Percentiles rank a stretch among this genome's conserved stretches.
These are phyloP conservation scores for Hawksworthiomyces lignivorus DNA, from an alignment of 2,329 filamentous ascomycete genomes.

Conservation along the genomic window DNA sequence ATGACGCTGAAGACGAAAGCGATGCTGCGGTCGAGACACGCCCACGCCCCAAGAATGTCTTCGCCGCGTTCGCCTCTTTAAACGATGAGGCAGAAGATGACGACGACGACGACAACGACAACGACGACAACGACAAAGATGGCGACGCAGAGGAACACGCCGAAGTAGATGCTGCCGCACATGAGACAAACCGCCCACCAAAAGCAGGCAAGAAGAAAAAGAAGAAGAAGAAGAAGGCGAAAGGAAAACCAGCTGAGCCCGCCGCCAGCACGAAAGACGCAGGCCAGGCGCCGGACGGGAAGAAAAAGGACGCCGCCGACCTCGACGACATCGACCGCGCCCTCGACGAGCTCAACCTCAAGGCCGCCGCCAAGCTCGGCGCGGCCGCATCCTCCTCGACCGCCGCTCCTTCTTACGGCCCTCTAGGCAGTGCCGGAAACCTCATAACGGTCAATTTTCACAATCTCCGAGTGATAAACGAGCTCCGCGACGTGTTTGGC, in stretches of 20 bases:
- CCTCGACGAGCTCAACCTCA: conserved; percentile 40
- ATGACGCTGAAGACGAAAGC: conserved; percentile 14
- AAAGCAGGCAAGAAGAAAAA: conserved; percentile 26
- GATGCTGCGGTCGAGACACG: neutral
- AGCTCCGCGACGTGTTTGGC: conserved; percentile 66
- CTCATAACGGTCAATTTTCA: conserved; percentile 51
- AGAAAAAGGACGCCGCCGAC: neutral
- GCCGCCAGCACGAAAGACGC: neutral
- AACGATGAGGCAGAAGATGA: conserved; percentile 35
- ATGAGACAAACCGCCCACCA: conserved; percentile 18
- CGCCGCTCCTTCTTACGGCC: neutral
- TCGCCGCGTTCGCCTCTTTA: conserved; percentile 43
- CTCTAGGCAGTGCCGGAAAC: too few species aligned
- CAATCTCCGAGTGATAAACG: conserved; percentile 77
- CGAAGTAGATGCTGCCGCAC: conserved; percentile 18
- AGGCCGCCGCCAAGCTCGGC: neutral
- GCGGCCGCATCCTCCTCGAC: conserved; percentile 10
- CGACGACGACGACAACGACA: conserved; percentile 28
- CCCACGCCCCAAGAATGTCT: conserved; percentile 23
- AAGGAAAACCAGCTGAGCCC: conserved; percentile 7
- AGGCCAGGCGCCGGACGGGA: conserved; percentile 15
- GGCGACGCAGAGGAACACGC: conserved; percentile 18
- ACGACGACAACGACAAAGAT: conserved; percentile 25
- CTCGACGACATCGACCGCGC: conserved; percentile 51
- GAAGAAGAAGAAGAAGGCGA: conserved; percentile 7